Evolutionary conservation across 2,329 filamentous ascomycete genomes (phyloP).

Genomic region (Onygenales sp.): DNA sequence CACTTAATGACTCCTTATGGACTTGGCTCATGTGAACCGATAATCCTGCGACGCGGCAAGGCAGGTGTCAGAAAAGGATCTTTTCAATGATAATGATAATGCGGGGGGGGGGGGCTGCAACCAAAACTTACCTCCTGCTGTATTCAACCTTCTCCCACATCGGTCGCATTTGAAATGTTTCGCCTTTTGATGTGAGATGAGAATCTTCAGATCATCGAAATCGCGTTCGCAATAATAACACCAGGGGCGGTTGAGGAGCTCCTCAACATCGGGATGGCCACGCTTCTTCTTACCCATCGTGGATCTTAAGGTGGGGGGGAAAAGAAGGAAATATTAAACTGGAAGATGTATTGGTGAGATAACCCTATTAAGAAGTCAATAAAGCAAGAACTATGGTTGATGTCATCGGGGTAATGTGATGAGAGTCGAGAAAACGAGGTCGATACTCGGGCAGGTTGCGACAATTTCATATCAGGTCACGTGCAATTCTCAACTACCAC

Average conservation of each 20-base stretch:
- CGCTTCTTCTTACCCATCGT: conserved; percentile 85
- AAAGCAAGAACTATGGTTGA: not conserved
- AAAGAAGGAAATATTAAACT: not conserved
- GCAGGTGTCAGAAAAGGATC: not conserved
- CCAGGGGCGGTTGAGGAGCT: conserved; percentile 78
- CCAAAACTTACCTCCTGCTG: conserved; percentile 68
- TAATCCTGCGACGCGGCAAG: conserved; percentile 51
- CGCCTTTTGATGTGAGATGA: conserved; percentile 96
- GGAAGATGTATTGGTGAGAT: not conserved
- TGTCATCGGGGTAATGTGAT: not conserved
- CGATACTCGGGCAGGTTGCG: not conserved
- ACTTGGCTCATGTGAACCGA: conserved; percentile 97
- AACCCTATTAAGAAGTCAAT: not conserved
- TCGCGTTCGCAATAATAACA: conserved; percentile 99
- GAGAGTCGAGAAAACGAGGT: not conserved
- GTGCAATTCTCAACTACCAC: not conserved
- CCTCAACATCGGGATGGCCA: conserved; percentile 74
- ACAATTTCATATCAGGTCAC: not conserved
- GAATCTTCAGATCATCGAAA: conserved; percentile 93
- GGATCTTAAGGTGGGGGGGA: not conserved
- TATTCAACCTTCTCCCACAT: conserved; percentile 82
- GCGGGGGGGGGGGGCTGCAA: no score
- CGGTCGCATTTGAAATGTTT: conserved; percentile 98
- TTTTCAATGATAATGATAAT: not conserved
- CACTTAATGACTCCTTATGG: conserved; percentile 82